A percentile compares a stretch with the other conserved stretches of the same genome.
These are phyloP conservation scores for Lachnellula willkommii DNA, from an alignment of 2,329 filamentous ascomycete species.

Conservation along the genomic window DNA sequence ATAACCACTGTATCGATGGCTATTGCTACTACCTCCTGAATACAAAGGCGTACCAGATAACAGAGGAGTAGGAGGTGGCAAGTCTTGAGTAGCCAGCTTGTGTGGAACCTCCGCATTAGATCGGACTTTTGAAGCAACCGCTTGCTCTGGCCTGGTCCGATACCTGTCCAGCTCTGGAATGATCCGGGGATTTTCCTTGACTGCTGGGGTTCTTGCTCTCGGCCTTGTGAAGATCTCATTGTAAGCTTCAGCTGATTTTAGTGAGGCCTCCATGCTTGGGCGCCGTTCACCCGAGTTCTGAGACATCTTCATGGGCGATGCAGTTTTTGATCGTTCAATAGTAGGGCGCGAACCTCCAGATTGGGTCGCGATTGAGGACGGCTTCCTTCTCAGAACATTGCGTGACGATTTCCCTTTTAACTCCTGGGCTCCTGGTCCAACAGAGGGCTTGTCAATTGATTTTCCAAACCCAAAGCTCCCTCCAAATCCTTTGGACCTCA, in stretches of 20 bases:
- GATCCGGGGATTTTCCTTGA: constrained; percentile 36
- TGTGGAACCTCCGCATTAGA: constrained; percentile 45
- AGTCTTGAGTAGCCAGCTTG: constrained; percentile 56
- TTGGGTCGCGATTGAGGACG: constrained; percentile 42
- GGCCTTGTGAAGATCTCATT: constrained; percentile 38
- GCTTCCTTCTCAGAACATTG: constrained; percentile 46
- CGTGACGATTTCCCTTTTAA: constrained; percentile 31
- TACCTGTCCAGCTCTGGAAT: constrained; percentile 58
- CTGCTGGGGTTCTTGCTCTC: constrained; percentile 14
- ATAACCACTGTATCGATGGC: constrained; percentile 34
- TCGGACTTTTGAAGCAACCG: constrained; percentile 28
- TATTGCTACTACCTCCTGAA: constrained; percentile 37
- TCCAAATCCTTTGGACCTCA: constrained; percentile 11
- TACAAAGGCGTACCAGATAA: constrained; percentile 45
- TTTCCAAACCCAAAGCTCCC: constrained; percentile 23
- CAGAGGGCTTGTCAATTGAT: constrained; percentile 9
- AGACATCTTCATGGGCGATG: constrained; percentile 18
- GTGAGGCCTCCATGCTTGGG: constrained; percentile 20
- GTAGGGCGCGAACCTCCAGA: constrained; percentile 12
- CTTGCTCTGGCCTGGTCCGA: constrained; percentile 40
- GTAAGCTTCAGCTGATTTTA: constrained; percentile 28
- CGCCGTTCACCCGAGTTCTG: constrained; percentile 12
- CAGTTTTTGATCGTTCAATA: constrained; percentile 22
- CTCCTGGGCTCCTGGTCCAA: constrained; percentile 11
- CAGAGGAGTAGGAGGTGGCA: constrained; percentile 62